Conservation (phyloP, 164 flowering plant genomes). For the Amborella trichopoda region DNA sequence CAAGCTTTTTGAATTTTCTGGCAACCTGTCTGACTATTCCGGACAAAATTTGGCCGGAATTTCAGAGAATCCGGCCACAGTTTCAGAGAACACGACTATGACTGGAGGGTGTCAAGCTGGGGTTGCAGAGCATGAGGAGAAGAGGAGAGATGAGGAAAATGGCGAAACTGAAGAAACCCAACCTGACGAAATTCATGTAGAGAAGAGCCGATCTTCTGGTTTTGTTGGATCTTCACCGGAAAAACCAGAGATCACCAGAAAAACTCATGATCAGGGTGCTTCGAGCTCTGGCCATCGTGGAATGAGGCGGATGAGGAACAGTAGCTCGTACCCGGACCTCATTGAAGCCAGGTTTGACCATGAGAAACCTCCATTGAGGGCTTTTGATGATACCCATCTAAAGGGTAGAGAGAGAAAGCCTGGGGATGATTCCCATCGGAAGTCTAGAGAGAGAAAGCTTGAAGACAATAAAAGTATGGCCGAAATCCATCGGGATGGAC, state of each 20-base stretch:
- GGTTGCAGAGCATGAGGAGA: too few relatives aligned
- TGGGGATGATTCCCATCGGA: slow-evolving; percentile 5
- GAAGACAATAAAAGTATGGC: not conserved
- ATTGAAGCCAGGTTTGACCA: slow-evolving; percentile 30
- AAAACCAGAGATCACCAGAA: too few relatives aligned
- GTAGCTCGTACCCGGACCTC: slow-evolving; percentile 74
- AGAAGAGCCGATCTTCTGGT: too few relatives aligned
- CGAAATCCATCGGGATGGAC: not conserved
- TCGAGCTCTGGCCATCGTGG: too few relatives aligned
- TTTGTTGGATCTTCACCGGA: slow-evolving; percentile 2
- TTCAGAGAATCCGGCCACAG: too few relatives aligned
- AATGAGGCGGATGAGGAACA: slow-evolving; percentile 38
- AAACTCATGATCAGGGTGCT: too few relatives aligned
- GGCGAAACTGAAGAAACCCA: slow-evolving; percentile 4
- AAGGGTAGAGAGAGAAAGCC: slow-evolving; percentile 15
- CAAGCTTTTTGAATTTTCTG: too few relatives aligned
- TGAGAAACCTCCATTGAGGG: slow-evolving; percentile 23
- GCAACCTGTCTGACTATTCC: too few relatives aligned
- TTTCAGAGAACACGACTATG: too few relatives aligned
- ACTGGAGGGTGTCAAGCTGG: too few relatives aligned
- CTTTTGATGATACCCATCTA: slow-evolving; percentile 55
- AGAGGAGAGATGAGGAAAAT: too few relatives aligned
- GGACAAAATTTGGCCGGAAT: too few relatives aligned
- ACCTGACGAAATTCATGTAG: not conserved
- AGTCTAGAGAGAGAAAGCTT: not conserved